A percentile compares a stretch with the other conserved stretches of the same genome.
These are phyloP conservation scores for Oenanthe sinensis DNA, from an alignment of 129 eudicot genomes.

Conservation along the genomic window DNA sequence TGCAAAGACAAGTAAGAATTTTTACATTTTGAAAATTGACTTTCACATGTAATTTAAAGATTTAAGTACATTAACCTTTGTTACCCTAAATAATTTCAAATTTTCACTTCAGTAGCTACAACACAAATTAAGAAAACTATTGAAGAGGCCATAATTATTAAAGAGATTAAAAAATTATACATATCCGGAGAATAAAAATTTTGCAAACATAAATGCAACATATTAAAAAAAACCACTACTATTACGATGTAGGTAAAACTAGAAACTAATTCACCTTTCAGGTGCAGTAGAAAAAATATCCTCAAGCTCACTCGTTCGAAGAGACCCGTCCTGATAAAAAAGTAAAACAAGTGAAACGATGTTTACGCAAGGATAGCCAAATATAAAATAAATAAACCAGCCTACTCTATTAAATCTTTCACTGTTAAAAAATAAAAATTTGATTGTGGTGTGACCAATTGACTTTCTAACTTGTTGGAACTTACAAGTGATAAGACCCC, in stretches of 20 bases:
- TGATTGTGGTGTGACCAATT: neutral
- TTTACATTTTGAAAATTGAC: neutral
- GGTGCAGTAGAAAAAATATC: conserved; percentile 95
- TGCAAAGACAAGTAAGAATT: neutral
- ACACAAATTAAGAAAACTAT: neutral
- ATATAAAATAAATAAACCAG: neutral
- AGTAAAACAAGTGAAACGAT: neutral
- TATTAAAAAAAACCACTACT: neutral
- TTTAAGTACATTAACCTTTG: neutral
- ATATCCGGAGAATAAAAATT: neutral
- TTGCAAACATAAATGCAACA: neutral
- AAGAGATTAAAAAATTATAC: neutral
- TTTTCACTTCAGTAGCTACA: neutral
- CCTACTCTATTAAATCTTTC: too few species aligned
- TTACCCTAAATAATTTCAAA: neutral
- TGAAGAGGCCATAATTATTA: neutral
- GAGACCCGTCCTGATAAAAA: conserved; percentile 63
- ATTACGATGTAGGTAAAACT: neutral
- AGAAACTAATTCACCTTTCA: conserved; percentile 54
- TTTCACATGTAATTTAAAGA: neutral
- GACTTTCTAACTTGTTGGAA: neutral
- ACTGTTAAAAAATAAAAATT: neutral
- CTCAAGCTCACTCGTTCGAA: conserved; percentile 62
- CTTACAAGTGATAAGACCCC: neutral
- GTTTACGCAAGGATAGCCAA: neutral